Base-by-base conservation (phyloP, 2,329 filamentous ascomycete species). In the Neurospora sp. region DNA sequence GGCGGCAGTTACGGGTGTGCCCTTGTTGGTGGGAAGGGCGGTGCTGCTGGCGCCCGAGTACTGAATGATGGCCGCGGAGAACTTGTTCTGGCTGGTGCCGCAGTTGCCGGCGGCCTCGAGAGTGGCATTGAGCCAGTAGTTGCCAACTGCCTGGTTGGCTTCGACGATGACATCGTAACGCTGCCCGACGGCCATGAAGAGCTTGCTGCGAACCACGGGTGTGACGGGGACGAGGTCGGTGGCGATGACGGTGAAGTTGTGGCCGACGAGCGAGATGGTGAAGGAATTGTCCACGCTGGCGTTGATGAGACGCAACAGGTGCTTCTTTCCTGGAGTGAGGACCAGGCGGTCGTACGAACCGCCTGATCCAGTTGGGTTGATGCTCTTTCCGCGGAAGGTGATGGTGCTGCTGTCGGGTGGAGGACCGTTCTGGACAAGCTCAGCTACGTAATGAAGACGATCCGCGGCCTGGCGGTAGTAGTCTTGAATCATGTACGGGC, bases 161-260 rank as follows among this genome's bases (percentile, higher is more conserved):
- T 82, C 79, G 65, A 86, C 80, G 46, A 85, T 80, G 19, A 86
- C 79, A 72, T 86, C 83, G 71, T 80, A 80, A 38, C 86, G 78
- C 77, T 78, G 82, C 67, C 78, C 82, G 68, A 88, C 80, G 41
- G 80, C 85, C 4, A 89, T 77, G 65, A 82, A 85, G 33, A 89
- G 78, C n/a, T 81, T 78, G 8, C 81, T 77, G 0, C 83, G 83
- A 0, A 80, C 79, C 71, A 84, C 85, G 0, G 87, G 84, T 62
- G 80, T 76, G 70, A 87, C 77, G 0, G 83, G 81, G 0, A 87
- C 84, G 17, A 86, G 83, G 72, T 88, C 86, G 57, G 80, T 82
- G 6, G 82, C 79, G 66, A 87, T 82, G 68, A 87, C 82, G 0
- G 80, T 83, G 70, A 87, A 77, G 15, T 78, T 78, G 74, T 87